phyloP scores from a whole-genome alignment of 495 filamentous ascomycete genomes.

The Neurospora tetraspora region DNA sequence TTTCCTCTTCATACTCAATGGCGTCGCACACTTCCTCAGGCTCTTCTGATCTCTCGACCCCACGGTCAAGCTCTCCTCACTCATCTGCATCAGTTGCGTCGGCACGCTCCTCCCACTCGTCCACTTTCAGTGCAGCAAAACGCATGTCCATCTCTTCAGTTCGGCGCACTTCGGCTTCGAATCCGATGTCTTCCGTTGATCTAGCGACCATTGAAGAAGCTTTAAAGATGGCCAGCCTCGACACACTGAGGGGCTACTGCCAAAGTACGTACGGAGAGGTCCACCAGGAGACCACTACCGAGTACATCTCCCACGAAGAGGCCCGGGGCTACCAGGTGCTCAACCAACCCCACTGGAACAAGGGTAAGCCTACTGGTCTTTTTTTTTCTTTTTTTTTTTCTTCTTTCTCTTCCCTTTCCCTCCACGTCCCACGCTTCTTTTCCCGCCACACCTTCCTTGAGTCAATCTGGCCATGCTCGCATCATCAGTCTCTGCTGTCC shows the following conservation, averaged over 20 bases:
- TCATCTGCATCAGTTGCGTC: conserved; percentile 30
- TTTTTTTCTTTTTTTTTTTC: not conserved
- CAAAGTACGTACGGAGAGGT: conserved; percentile 42
- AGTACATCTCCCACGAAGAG: conserved; percentile 36
- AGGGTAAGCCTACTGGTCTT: conserved; percentile 30
- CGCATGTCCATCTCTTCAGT: conserved; percentile 41
- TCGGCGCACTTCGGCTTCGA: conserved; percentile 38
- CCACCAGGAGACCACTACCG: conserved; percentile 37
- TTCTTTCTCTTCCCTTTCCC: conserved; percentile 3
- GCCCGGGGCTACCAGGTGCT: conserved; percentile 47
- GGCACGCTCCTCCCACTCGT: conserved; percentile 41
- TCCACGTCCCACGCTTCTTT: conserved; percentile 6
- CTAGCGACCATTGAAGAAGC: conserved; percentile 41
- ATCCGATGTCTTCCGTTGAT: conserved; percentile 45
- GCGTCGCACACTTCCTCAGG: conserved; percentile 37
- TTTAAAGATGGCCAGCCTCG: conserved; percentile 44
- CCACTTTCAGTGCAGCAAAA: conserved; percentile 36
- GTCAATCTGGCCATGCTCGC: not conserved
- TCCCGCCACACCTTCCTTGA: not conserved
- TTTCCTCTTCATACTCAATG: conserved; percentile 30
- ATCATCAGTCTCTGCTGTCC: not conserved
- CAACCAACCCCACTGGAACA: conserved; percentile 48
- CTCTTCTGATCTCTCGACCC: conserved; percentile 45
- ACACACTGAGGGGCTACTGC: conserved; percentile 41
- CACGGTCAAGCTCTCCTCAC: conserved; percentile 40